A percentile compares a stretch with the other conserved stretches of the same genome.
These are phyloP conservation scores for Ustilago trichophora DNA, from an alignment of 1,284 basidiomycete species.

Conservation along the genomic window DNA sequence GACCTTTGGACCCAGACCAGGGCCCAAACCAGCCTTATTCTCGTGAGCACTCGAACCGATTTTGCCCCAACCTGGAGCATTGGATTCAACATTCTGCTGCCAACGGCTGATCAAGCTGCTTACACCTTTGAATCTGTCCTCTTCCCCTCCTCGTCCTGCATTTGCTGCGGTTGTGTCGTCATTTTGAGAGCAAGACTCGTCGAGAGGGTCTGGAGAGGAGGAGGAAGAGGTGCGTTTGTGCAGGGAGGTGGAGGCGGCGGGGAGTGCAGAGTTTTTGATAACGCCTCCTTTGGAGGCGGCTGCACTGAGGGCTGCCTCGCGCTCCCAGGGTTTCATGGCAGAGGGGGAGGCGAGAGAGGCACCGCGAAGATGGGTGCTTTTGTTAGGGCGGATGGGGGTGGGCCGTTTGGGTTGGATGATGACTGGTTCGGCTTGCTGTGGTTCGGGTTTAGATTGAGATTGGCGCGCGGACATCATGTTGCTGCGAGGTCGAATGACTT, in stretches of 20 bases:
- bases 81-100: constrained; percentile 46
- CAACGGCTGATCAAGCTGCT: constrained; percentile 36
- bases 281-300: constrained; percentile 13
- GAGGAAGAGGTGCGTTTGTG: no score
- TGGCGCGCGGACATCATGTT: constrained; percentile 2
- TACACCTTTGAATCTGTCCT: constrained; percentile 40
- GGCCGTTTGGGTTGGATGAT: constrained; percentile 35
- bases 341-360: neutral
- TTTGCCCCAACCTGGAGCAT: constrained; percentile 52
- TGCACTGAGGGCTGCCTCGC: constrained; percentile 43
- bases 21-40: constrained; percentile 1
- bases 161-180: no score
- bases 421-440: constrained; percentile 1
- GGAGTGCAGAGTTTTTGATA: constrained; percentile 17
- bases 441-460: neutral
- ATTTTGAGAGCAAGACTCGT: no score
- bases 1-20: constrained; percentile 7
- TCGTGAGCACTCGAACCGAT: constrained; percentile 22
- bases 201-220: no score
- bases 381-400: constrained; percentile 24
- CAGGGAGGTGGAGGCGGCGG: constrained; percentile 10
- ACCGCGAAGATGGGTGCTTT: constrained; percentile 1
- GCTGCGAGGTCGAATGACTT: no score
- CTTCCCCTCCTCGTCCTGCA: neutral
- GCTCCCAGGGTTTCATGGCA: constrained; percentile 54